Base-by-base conservation (phyloP, 2,329 filamentous ascomycete species). In the Phoma sp. region DNA sequence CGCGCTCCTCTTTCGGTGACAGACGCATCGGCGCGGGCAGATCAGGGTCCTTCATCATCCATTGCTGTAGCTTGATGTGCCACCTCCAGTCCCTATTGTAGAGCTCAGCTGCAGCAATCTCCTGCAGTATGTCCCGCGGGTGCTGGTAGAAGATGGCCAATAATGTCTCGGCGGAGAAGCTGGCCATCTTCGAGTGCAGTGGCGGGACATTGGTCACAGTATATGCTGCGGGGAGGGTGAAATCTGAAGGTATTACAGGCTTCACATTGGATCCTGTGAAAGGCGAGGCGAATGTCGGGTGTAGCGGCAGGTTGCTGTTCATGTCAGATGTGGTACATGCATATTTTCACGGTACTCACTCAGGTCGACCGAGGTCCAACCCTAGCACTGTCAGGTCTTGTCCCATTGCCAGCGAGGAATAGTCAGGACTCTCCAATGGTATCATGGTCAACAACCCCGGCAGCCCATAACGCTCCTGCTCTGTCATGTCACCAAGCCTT, bases 101-200 rank as follows among this genome's bases (percentile, higher is more conserved):
- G 65, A 89, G 73, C 67, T 89, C 86, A 52, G 82, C 79, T 7
- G 86, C 86, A 5, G 86, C 86, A 40, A 86, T 76, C 66, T 89
- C 86, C 67, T 89, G 86, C 69, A 86, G 79, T 50, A 87, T 81
- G 65, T 88, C 86, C 54, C 84, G 78, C 11, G 86, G 85, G 76
- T 85, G 83, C 58, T 84, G 86, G 74, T 88, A 89, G 78, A 89
- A 89, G 55, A 89, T 87, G 67, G 85, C 86, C 68, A 89, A 87
- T 4, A 89, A 77, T 0, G 86, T 89, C 68, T 89, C 86, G 59
- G 85, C 80, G 37, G 79, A 82, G 70, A 87, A 86, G 49, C 81
- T 82, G 3, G 78, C 74, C 60, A 87, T 83, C 54, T 85, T 83
- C 42, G 79, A 77, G 49, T 83, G 79, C 18, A 88, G 75, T 7